Conservation (phyloP, 306 rosid species). For the Vigna unguiculata region DNA sequence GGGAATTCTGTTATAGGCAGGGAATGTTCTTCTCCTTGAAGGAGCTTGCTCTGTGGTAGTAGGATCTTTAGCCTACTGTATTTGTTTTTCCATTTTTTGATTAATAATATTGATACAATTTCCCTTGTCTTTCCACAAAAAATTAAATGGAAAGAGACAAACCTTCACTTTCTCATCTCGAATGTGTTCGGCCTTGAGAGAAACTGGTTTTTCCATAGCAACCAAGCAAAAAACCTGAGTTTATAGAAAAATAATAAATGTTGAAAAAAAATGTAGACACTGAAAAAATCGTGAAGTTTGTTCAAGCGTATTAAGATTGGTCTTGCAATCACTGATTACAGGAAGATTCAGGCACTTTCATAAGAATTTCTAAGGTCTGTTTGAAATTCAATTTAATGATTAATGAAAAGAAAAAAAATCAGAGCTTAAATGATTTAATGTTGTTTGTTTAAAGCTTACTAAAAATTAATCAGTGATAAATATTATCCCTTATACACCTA, state of each 20-base stretch:
- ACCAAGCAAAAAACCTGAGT: constrained; percentile 90
- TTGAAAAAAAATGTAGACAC: not conserved
- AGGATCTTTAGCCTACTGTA: too few species aligned
- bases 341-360: constrained; percentile 22
- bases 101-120: too few species aligned
- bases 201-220: constrained; percentile 97
- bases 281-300: not conserved
- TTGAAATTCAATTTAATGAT: constrained; percentile 33
- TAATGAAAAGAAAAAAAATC: constrained; percentile 5
- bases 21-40: too few species aligned
- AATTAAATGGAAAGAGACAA: constrained; percentile 39
- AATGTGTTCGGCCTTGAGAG: constrained; percentile 92
- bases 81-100: too few species aligned
- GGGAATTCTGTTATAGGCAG: too few species aligned
- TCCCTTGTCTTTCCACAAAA: not conserved
- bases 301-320: constrained; percentile 39
- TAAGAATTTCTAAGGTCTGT: not conserved
- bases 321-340: constrained; percentile 26
- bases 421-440: constrained; percentile 15
- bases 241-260: constrained; percentile 35
- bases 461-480: constrained; percentile 23
- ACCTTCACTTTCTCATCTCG: constrained; percentile 99
- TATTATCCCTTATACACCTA: constrained; percentile 8
- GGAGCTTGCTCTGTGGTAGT: too few species aligned
- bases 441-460: not conserved